Evolutionary conservation across 495 filamentous ascomycete species (phyloP).

Genomic region (Parmelia sp.): DNA sequence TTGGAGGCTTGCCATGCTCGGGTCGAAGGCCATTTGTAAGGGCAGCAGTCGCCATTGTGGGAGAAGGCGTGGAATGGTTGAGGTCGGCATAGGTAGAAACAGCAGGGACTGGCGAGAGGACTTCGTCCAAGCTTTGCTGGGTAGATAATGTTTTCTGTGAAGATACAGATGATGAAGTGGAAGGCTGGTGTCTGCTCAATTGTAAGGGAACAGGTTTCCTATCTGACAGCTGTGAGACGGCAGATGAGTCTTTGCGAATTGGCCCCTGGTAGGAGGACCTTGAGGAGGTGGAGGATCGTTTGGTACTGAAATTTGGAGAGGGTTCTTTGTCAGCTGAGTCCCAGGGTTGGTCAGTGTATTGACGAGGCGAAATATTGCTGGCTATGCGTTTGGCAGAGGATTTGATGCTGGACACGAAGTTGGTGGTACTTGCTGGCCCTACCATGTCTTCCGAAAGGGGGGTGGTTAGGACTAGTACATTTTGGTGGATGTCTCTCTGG

Average conservation of each 20-base stretch:
- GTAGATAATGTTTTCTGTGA: constrained; percentile 8
- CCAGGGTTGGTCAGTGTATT: constrained; percentile 14
- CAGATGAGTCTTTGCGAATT: constrained; percentile 8
- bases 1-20: constrained; percentile 17
- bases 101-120: constrained; percentile 3
- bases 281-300: constrained; percentile 24
- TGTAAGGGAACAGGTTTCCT: constrained; percentile 10
- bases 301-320: constrained; percentile 19
- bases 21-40: constrained; percentile 18
- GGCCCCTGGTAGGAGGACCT: constrained; percentile 19
- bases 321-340: constrained; percentile 11
- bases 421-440: constrained; percentile 12
- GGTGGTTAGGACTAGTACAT: constrained; percentile 21
- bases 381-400: constrained; percentile 23
- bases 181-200: constrained; percentile 11
- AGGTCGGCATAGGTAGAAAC: constrained; percentile 16
- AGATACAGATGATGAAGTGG: constrained; percentile 8
- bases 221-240: constrained; percentile 10
- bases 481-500: constrained; percentile 6
- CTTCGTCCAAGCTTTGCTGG: constrained; percentile 15
- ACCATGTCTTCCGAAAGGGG: constrained; percentile 18
- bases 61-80: constrained; percentile 15
- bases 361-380: constrained; percentile 16
- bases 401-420: constrained; percentile 21
- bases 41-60: constrained; percentile 22